Evolutionary conservation across 306 rosid species (phyloP).

Genomic region (Gynostemma pentaphyllum): DNA sequence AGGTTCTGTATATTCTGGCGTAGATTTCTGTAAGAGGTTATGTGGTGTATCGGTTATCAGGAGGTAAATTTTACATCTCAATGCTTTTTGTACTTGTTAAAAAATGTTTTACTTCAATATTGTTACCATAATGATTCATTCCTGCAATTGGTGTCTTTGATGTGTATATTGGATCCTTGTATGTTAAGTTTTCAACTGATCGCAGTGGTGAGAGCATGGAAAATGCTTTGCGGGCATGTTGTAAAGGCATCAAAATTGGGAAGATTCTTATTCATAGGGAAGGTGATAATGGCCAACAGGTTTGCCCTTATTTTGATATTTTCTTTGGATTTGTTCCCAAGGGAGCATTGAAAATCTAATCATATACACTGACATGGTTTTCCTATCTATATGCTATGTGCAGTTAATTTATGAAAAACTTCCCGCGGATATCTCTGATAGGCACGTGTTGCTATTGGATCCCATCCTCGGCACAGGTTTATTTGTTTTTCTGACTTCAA

Average conservation of each 20-base stretch:
- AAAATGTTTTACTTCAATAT: neutral
- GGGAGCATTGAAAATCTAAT: neutral
- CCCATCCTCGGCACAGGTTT: slow-evolving; percentile 97
- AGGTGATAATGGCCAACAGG: slow-evolving; percentile 99
- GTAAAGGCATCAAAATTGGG: slow-evolving; percentile 98
- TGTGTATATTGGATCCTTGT: neutral
- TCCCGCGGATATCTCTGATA: slow-evolving; percentile 86
- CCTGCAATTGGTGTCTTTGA: neutral
- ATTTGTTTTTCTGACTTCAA: neutral
- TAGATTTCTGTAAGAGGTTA: slow-evolving; percentile 92
- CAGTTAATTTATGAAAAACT: slow-evolving; percentile 93
- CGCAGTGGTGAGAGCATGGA: slow-evolving; percentile 99
- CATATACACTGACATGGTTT: neutral
- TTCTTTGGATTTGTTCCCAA: neutral
- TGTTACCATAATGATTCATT: neutral
- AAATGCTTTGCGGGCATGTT: slow-evolving; percentile 96
- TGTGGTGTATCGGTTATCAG: slow-evolving; percentile 91
- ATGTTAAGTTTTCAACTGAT: slow-evolving; percentile 3
- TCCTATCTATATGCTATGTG: slow-evolving; percentile 16
- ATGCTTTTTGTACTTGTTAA: neutral
- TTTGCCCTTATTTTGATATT: slow-evolving; percentile 22
- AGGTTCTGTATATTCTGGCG: slow-evolving; percentile 92
- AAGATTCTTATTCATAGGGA: slow-evolving; percentile 98
- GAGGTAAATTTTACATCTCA: slow-evolving; percentile 46
- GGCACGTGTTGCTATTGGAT: slow-evolving; percentile 92